phyloP scores from a whole-genome alignment of 805 yeast genomes.

The Kluyveromyces wickerhamii region DNA sequence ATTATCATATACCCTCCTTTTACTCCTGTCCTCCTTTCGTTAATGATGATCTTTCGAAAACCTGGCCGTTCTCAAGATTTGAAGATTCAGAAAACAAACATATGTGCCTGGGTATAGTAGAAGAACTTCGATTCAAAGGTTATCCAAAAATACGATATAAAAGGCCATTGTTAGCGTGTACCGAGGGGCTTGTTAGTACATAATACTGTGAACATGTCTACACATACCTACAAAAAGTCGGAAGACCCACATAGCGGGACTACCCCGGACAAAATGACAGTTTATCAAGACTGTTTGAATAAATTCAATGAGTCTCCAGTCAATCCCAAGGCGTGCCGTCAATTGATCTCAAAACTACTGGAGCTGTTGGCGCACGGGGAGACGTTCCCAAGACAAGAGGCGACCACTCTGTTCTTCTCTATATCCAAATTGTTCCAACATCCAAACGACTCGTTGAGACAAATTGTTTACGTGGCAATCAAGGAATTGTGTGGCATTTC shows the following conservation, averaged over 20 bases:
- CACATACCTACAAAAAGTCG: constrained; percentile 72
- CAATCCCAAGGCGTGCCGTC: constrained; percentile 79
- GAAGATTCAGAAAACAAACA: no score
- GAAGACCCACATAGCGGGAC: constrained; percentile 65
- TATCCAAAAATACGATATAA: no score
- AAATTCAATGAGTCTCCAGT: constrained; percentile 90
- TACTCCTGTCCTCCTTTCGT: no score
- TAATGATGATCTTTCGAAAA: no score
- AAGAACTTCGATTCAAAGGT: no score
- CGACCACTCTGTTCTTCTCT: constrained; percentile 87
- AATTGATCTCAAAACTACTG: constrained; percentile 70
- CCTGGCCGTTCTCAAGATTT: no score
- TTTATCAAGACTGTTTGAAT: constrained; percentile 89
- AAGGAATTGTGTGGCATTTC: constrained; percentile 82
- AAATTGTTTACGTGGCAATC: constrained; percentile 86
- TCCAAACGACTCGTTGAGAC: constrained; percentile 74
- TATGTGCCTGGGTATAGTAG: no score
- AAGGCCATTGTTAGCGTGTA: no score
- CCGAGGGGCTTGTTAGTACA: no score
- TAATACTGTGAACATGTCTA: constrained; percentile 56
- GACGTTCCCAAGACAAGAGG: constrained; percentile 77
- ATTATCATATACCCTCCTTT: no score
- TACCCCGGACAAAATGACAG: constrained; percentile 91
- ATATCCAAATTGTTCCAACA: constrained; percentile 93
- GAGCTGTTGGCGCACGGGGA: constrained; percentile 82